These are phyloP conservation scores for Verticillium longisporum DNA, from an alignment of 2,329 filamentous ascomycete genomes.

Conservation along the genomic window DNA sequence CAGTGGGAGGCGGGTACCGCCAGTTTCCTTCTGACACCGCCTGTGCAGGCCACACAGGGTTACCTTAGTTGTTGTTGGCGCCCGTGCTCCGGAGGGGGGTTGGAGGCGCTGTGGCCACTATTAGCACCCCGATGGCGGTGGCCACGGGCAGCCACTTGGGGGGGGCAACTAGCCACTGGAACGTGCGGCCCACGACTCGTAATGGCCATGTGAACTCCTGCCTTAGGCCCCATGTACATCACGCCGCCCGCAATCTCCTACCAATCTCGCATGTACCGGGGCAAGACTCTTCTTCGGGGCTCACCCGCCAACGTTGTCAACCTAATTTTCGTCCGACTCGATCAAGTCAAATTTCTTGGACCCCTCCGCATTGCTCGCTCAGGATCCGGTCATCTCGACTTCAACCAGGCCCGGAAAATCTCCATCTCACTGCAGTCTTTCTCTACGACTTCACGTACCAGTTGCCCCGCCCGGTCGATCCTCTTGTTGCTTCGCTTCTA, in stretches of 20 bases:
- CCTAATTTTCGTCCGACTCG: neutral
- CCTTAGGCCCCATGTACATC: constrained; percentile 3
- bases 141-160: neutral
- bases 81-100: neutral
- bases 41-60: neutral
- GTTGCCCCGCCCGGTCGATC: neutral
- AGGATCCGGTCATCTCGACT: neutral
- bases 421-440: neutral
- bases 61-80: neutral
- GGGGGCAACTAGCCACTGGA: neutral
- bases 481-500: neutral
- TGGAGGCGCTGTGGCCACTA: neutral
- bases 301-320: neutral
- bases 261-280: constrained; percentile 14
- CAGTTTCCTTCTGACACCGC: neutral
- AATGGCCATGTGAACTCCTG: neutral
- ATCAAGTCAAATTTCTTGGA: neutral
- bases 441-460: neutral
- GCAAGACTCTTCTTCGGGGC: constrained; percentile 10
- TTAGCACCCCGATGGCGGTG: neutral
- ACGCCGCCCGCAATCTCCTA: constrained; percentile 10
- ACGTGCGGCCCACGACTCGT: neutral
- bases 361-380: neutral
- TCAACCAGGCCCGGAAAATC: neutral
- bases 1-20: neutral